Percentiles rank a stretch among this genome's conserved stretches.
Evolutionary conservation across 2,329 filamentous ascomycete genomes (phyloP).

Genomic region (Venturia asperata): DNA sequence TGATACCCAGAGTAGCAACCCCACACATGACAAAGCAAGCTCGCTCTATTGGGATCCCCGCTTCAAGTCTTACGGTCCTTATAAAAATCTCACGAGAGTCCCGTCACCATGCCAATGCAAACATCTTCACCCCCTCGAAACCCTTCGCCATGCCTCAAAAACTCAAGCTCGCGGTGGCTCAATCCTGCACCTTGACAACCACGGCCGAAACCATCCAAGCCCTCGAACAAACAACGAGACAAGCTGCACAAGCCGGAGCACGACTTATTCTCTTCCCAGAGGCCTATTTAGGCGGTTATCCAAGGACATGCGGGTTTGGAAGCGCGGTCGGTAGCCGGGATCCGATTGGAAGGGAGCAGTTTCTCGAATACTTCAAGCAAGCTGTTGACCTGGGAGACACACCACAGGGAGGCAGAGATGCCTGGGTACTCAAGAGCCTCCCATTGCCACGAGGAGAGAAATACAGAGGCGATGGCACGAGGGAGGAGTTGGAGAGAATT

Average conservation of each 20-base stretch:
- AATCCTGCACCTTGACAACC: constrained; percentile 42
- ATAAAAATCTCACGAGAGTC: neutral
- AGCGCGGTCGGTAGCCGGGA: constrained; percentile 63
- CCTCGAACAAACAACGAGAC: constrained; percentile 55
- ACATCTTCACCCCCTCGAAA: constrained; percentile 15
- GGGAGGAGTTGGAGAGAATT: constrained; percentile 71
- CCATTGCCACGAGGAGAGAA: constrained; percentile 42
- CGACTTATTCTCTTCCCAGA: constrained; percentile 84
- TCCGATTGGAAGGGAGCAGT: constrained; percentile 69
- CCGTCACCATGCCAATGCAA: neutral
- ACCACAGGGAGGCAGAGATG: constrained; percentile 58
- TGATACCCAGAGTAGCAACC: neutral
- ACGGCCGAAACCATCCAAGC: constrained; percentile 56
- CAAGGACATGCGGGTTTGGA: constrained; percentile 72
- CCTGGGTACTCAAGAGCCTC: constrained; percentile 61
- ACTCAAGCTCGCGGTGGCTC: constrained; percentile 44
- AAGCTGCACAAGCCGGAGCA: constrained; percentile 53
- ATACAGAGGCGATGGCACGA: constrained; percentile 62
- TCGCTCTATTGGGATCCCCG: neutral
- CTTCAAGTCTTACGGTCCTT: neutral
- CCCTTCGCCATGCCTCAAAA: constrained; percentile 34
- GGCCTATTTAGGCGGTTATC: constrained; percentile 87
- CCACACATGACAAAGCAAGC: constrained; percentile 8
- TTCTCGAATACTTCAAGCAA: constrained; percentile 66
- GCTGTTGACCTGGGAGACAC: constrained; percentile 83